Conservation (phyloP, 2,329 filamentous ascomycete genomes). For the Xylaria sp. region DNA sequence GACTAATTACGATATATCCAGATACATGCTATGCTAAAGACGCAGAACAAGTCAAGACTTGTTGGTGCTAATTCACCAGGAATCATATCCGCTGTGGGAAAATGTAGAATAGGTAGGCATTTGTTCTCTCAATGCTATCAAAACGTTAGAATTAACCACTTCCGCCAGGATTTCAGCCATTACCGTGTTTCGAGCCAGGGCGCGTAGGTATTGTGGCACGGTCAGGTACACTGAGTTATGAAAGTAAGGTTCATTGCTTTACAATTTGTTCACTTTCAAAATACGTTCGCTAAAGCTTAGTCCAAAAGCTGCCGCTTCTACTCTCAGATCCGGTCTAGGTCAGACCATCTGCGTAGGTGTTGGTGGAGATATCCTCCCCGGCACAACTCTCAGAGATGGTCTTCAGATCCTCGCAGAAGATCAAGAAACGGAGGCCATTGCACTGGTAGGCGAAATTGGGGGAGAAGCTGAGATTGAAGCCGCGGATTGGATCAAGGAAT, state of each 20-base stretch:
- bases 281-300: slow-evolving; percentile 22
- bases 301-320: slow-evolving; percentile 70
- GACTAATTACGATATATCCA: slow-evolving; percentile 47
- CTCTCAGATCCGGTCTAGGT: slow-evolving; percentile 74
- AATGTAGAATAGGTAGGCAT: slow-evolving; percentile 57
- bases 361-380: slow-evolving; percentile 77
- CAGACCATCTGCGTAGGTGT: slow-evolving; percentile 79
- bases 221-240: slow-evolving; percentile 79
- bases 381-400: slow-evolving; percentile 78
- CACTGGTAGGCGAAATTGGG: slow-evolving; percentile 78
- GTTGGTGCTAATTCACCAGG: slow-evolving; percentile 79
- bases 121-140: not conserved
- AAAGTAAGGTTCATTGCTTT: slow-evolving; percentile 52
- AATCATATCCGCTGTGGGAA: slow-evolving; percentile 76
- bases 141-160: not conserved
- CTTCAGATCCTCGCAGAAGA: slow-evolving; percentile 73
- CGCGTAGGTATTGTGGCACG: slow-evolving; percentile 77
- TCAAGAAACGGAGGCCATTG: slow-evolving; percentile 74
- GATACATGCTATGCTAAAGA: slow-evolving; percentile 75
- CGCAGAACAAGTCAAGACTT: slow-evolving; percentile 74
- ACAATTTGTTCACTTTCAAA: not conserved
- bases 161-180: slow-evolving; percentile 73
- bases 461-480: slow-evolving; percentile 76
- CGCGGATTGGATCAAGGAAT: slow-evolving; percentile 77
- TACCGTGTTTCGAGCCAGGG: slow-evolving; percentile 76